Conservation (phyloP, 176 grass and related monocot species). For the Typha latifolia region DNA sequence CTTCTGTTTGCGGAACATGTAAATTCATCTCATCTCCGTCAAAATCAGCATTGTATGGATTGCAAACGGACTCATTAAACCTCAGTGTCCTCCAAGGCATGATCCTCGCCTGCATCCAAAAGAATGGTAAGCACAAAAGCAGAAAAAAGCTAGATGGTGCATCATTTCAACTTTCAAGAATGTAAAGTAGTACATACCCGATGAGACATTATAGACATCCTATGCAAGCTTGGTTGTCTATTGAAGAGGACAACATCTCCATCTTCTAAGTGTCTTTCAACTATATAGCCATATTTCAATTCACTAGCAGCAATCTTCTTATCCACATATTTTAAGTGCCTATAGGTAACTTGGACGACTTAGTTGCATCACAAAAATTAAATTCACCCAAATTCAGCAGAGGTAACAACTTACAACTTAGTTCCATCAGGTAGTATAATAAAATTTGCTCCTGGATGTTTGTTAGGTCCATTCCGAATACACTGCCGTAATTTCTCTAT, state of each 20-base stretch:
- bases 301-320: conserved; percentile 69
- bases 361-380: conserved; percentile 6
- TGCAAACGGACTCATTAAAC: conserved; percentile 99
- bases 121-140: conserved; percentile 16
- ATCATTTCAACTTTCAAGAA: conserved; percentile 10
- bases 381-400: conserved; percentile 6
- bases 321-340: conserved; percentile 72
- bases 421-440: conserved; percentile 47
- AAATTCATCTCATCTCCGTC: conserved; percentile 99
- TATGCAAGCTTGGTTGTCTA: conserved; percentile 93
- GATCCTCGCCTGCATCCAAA: conserved; percentile 69
- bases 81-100: conserved; percentile 97
- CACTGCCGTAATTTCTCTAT: conserved; percentile 83
- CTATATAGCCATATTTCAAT: conserved; percentile 72
- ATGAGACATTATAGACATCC: conserved; percentile 98
- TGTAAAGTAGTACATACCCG: conserved; percentile 36
- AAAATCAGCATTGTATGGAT: conserved; percentile 99
- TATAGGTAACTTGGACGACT: conserved; percentile 21
- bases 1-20: conserved; percentile 97
- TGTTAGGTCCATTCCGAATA: conserved; percentile 74
- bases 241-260: conserved; percentile 92
- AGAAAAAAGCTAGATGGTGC: conserved; percentile 11
- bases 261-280: conserved; percentile 98
- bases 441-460: conserved; percentile 94
- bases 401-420: conserved; percentile 10